Base-by-base conservation (phyloP, 371 early-diverging fungal species). In the Mortierella polycephala region DNA sequence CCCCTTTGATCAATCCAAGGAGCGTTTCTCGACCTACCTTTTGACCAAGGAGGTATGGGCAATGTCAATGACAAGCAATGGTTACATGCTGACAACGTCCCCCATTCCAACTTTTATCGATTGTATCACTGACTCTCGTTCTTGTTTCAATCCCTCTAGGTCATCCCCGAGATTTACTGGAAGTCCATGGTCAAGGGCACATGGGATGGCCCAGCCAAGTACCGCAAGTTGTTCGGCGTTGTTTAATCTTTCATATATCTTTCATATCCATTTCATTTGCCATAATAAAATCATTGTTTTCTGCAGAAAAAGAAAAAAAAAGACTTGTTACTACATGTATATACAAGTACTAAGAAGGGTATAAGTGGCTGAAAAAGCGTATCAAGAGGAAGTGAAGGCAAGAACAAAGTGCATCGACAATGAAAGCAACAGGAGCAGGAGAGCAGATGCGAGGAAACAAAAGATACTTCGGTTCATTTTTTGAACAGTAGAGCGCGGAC, bases 81-180 rank as follows among this genome's bases (percentile, higher is more conserved):
- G 42, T 21, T 60, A 30, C 20, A 47, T 23, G 21, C 2, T 1
- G 37, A 42, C 30, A 41, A 6, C 2, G 50, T 20, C 44, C 20
- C 30, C 37, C 50, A 50, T 56, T 57, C 42, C 18, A 23, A 57
- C 21, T 9, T 54, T 10, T 45, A 23, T 52, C 10, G 18, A 5
- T 1, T 40, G 42, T 23, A 18, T 40, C 18, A n/a, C 8, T 66
- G 20, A 11, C 11, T 8, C 23, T 41, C 42, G 10, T n/a, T 55
- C 11, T 51, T 16, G 23, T 49, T 40, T 56, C 54, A 49, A 37
- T 55, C 2, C 20, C 56, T 55, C 41, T 75, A 85, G 85, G 58
- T 89, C 23, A 88, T 94, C 55, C 95, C 95, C 40, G 75, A 84
- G n/a, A 79, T 94, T 44, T 94, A 94, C 84, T 94, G 95, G 94